Evolutionary conservation across 2,329 filamentous ascomycete species (phyloP).

Genomic region (Moelleriella libera): DNA sequence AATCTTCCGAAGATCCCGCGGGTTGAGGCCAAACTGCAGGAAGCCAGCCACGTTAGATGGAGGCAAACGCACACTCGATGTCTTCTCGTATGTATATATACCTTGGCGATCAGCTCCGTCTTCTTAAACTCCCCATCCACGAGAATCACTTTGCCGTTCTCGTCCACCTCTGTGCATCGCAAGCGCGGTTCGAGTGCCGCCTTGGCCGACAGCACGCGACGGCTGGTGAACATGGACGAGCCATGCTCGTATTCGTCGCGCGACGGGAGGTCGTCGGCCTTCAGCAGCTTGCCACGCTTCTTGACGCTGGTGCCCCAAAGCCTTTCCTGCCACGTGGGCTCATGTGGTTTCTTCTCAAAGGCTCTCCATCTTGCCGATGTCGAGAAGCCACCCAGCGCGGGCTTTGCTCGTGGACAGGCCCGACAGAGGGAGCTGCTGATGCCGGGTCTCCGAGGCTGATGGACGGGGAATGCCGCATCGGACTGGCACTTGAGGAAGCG

Average conservation of each 20-base stretch:
- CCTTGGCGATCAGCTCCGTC: conserved; percentile 90
- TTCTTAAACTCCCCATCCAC: conserved; percentile 97
- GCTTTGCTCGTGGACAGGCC: too few species aligned
- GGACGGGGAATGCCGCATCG: conserved; percentile 37
- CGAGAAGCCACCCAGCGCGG: neutral
- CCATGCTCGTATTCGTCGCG: conserved; percentile 44
- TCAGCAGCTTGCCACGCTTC: conserved; percentile 26
- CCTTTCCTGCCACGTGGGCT: conserved; percentile 31
- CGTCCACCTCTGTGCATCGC: conserved; percentile 89
- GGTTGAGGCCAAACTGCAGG: conserved; percentile 70
- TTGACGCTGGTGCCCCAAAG: conserved; percentile 28
- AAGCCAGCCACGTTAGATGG: neutral
- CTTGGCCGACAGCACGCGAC: conserved; percentile 58
- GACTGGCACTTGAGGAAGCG: conserved; percentile 62
- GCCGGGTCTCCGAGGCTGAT: conserved; percentile 8
- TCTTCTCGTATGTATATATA: conserved; percentile 19
- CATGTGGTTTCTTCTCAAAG: conserved; percentile 9
- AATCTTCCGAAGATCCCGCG: conserved; percentile 92
- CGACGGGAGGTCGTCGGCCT: conserved; percentile 43
- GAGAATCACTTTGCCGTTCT: conserved; percentile 79
- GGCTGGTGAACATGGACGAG: conserved; percentile 47
- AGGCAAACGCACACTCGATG: neutral
- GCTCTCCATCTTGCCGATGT: neutral
- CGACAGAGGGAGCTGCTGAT: conserved; percentile 6
- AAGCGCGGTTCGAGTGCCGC: conserved; percentile 73